Conservation (phyloP, 306 rosid species). For the Pueraria montana region DNA sequence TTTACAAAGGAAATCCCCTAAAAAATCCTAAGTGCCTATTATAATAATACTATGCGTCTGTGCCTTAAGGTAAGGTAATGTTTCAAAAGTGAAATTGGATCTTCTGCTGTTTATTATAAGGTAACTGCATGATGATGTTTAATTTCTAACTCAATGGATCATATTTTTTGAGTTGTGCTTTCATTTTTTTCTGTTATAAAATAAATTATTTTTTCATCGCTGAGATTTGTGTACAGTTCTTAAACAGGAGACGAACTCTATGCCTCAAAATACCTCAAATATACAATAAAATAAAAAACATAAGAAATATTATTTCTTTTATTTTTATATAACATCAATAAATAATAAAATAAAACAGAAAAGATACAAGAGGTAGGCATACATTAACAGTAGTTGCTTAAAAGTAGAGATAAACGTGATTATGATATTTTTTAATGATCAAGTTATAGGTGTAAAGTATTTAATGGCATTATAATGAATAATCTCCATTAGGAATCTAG, state of each 20-base stretch:
- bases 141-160: neutral
- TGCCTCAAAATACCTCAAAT: neutral
- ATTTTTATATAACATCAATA: neutral
- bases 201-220: neutral
- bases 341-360: neutral
- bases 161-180: neutral
- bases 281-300: neutral
- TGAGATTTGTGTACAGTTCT: neutral
- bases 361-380: neutral
- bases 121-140: neutral
- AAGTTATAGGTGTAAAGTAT: no score
- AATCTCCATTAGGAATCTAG: no score
- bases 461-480: no score
- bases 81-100: conserved; percentile 7
- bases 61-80: neutral
- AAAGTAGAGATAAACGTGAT: neutral
- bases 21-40: neutral
- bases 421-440: neutral
- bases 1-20: neutral
- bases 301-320: neutral
- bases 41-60: neutral
- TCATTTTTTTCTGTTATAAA: neutral
- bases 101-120: neutral
- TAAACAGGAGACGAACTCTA: neutral
- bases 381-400: neutral